A percentile compares a stretch with the other conserved stretches of the same genome.
Conservation (phyloP, 495 filamentous ascomycete genomes). For the Paragyromitra xinjiangensis region DNA sequence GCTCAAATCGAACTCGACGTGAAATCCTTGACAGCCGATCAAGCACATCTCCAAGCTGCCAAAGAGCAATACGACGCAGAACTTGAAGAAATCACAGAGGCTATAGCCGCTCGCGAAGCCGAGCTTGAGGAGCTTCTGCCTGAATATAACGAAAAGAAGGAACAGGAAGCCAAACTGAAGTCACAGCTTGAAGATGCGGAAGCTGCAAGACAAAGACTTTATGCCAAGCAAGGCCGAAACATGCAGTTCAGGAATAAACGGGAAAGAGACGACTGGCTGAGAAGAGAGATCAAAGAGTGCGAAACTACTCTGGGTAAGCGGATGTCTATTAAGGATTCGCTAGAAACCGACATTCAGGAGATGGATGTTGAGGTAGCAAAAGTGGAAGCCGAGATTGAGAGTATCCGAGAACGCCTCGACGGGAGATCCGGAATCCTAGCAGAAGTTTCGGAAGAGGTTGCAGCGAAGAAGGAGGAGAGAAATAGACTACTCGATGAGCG, state of each 20-base stretch:
- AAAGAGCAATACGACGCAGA: conserved; percentile 81
- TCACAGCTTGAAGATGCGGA: conserved; percentile 78
- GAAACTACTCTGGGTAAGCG: conserved; percentile 77
- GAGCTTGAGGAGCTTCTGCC: conserved; percentile 78
- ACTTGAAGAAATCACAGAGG: conserved; percentile 73
- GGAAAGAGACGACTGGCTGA: conserved; percentile 85
- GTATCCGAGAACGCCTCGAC: conserved; percentile 76
- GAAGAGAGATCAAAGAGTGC: conserved; percentile 81
- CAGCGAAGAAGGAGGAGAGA: conserved; percentile 79
- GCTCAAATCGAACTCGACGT: conserved; percentile 87
- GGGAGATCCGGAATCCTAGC: conserved; percentile 78
- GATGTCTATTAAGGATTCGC: conserved; percentile 81
- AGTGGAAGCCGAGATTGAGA: conserved; percentile 75
- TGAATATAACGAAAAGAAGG: conserved; percentile 74
- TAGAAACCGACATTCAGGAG: conserved; percentile 82
- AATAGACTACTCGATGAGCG: conserved; percentile 85
- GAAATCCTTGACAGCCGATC: conserved; percentile 78
- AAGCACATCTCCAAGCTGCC: conserved; percentile 67
- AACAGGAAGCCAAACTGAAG: conserved; percentile 74
- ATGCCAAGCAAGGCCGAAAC: conserved; percentile 93
- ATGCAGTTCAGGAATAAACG: conserved; percentile 85
- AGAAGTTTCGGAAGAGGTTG: conserved; percentile 73
- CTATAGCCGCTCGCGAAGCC: conserved; percentile 77
- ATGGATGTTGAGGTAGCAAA: conserved; percentile 74
- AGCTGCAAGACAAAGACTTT: conserved; percentile 77